Percentiles rank a stretch among this genome's conserved stretches.
Evolutionary conservation across 176 grass and related monocot genomes (phyloP).

Genomic region (Oryza officinalis): DNA sequence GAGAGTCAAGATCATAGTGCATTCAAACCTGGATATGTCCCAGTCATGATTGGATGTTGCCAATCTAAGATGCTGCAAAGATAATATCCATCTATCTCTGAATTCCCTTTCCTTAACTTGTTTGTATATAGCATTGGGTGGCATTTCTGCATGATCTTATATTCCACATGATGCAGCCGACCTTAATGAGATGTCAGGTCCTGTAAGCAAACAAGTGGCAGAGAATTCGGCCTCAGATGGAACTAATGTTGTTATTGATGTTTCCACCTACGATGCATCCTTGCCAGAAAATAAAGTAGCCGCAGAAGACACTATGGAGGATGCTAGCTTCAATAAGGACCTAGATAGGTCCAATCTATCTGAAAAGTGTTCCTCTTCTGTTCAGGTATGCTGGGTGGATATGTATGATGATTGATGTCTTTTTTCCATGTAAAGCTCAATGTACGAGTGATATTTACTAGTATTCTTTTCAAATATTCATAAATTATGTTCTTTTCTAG

Average conservation of each 20-base stretch:
- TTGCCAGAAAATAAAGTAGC: conserved; percentile 30
- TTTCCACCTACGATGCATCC: not conserved
- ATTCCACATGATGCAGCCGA: not conserved
- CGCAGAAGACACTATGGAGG: not conserved
- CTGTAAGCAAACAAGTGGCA: not conserved
- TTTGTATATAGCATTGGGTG: not conserved
- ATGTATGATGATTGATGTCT: not conserved
- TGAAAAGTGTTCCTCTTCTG: conserved; percentile 28
- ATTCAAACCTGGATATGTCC: not conserved
- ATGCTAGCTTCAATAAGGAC: conserved; percentile 20
- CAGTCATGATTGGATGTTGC: too few species aligned
- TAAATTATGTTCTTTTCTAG: conserved; percentile 41
- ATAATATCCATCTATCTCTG: not conserved
- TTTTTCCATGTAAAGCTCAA: not conserved
- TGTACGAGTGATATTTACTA: not conserved
- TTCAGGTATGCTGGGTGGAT: conserved; percentile 42
- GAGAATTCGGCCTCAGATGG: not conserved
- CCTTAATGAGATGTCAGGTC: not conserved
- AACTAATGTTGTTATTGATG: conserved; percentile 36
- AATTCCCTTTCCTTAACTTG: not conserved
- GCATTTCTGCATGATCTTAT: not conserved
- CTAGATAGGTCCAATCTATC: not conserved
- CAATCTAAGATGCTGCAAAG: not conserved
- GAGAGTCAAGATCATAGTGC: not conserved
- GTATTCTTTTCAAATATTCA: conserved; percentile 14